These are phyloP conservation scores for Ophiorrhiza pumila DNA, from an alignment of 257 asterid species.

Conservation along the genomic window DNA sequence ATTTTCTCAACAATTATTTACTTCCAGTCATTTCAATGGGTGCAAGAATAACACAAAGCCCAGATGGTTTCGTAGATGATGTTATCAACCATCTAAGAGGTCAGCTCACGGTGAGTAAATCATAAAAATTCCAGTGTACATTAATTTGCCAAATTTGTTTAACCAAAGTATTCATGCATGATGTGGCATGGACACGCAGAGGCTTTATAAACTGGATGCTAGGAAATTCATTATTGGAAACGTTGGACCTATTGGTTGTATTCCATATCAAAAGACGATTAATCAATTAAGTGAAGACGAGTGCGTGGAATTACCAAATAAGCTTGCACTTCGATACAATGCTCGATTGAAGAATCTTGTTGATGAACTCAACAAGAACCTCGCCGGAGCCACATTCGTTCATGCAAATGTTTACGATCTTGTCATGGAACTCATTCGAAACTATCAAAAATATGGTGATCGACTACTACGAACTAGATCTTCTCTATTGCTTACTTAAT, in stretches of 20 bases:
- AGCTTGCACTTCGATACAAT: slow-evolving; percentile 77
- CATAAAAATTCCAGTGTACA: no score
- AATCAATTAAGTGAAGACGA: slow-evolving; percentile 55
- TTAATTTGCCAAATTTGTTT: no score
- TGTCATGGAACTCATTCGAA: slow-evolving; percentile 84
- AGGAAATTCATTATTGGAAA: slow-evolving; percentile 79
- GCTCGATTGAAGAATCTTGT: slow-evolving; percentile 62
- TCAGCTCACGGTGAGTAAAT: slow-evolving; percentile 69
- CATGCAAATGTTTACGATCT: slow-evolving; percentile 80
- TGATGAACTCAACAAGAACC: slow-evolving; percentile 48
- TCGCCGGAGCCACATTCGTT: slow-evolving; percentile 67
- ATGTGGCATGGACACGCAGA: slow-evolving; percentile 32
- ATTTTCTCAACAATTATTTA: slow-evolving; percentile 83
- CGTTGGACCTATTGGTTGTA: slow-evolving; percentile 95
- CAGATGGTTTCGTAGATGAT: slow-evolving; percentile 66
- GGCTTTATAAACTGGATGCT: slow-evolving; percentile 71
- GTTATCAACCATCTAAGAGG: slow-evolving; percentile 56
- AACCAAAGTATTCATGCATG: no score
- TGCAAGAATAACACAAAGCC: slow-evolving; percentile 61
- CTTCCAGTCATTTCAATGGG: slow-evolving; percentile 73
- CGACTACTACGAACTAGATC: no score
- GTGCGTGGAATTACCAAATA: slow-evolving; percentile 72
- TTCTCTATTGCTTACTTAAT: no score
- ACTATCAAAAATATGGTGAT: slow-evolving; percentile 66
- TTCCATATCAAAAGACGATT: slow-evolving; percentile 82